A percentile compares a stretch with the other conserved stretches of the same genome.
phyloP scores from a whole-genome alignment of 139 green algal species.

The Chlorella sp. region DNA sequence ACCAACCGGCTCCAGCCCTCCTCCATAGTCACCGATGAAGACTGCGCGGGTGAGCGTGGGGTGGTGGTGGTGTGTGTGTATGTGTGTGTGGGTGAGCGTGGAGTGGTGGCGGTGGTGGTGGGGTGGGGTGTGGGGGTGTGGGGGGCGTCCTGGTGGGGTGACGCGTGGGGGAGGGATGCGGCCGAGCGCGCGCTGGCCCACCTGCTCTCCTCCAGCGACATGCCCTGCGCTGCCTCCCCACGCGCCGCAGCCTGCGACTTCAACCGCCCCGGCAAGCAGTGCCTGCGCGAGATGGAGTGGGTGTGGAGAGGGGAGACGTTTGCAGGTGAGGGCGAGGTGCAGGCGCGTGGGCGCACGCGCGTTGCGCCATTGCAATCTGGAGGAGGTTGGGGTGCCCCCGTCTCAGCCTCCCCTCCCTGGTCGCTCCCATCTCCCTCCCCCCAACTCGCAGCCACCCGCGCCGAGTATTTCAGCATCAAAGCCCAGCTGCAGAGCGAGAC shows the following conservation, averaged over 20 bases:
- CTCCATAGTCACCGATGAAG: conserved; percentile 82
- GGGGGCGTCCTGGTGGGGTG: too few relatives aligned
- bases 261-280: conserved; percentile 94
- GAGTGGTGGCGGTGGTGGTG: too few relatives aligned
- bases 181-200: neutral
- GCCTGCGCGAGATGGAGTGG: conserved; percentile 95
- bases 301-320: conserved; percentile 95
- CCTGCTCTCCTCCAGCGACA: neutral
- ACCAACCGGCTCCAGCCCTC: conserved; percentile 90
- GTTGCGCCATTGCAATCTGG: too few relatives aligned
- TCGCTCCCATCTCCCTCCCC: neutral
- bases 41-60: conserved; percentile 61
- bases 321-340: conserved; percentile 27
- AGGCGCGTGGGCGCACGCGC: too few relatives aligned
- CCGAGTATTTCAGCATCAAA: conserved; percentile 86
- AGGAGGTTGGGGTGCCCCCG: too few relatives aligned
- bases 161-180: too few relatives aligned
- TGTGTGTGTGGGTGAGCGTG: too few relatives aligned
- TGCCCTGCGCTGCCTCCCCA: conserved; percentile 36
- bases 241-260: conserved; percentile 96
- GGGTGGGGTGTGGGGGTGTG: too few relatives aligned
- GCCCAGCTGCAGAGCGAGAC: conserved; percentile 79
- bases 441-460: conserved; percentile 38
- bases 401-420: neutral
- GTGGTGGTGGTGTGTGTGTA: too few relatives aligned